Percentiles rank a stretch among this genome's conserved stretches.
Conservation (phyloP, 768 basidiomycete genomes). For the Macrolepiota fuliginosa region DNA sequence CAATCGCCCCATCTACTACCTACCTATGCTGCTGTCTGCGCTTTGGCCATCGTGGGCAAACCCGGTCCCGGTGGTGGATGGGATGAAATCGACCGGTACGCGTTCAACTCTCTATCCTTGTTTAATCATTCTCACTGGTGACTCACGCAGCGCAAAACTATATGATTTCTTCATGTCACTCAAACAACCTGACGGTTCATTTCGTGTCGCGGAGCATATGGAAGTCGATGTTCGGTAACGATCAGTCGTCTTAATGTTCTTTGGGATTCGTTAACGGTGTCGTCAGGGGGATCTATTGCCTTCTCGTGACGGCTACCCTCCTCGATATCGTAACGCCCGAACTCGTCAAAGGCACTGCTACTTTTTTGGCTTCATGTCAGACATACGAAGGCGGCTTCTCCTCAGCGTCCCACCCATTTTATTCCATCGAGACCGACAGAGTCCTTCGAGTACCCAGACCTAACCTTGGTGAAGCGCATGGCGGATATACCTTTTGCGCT, state of each 20-base stretch:
- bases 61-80: slow-evolving; percentile 77
- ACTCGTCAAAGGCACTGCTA: slow-evolving; percentile 70
- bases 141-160: slow-evolving; percentile 54
- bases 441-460: slow-evolving; percentile 54
- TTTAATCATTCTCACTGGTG: not conserved
- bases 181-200: slow-evolving; percentile 92
- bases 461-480: slow-evolving; percentile 92
- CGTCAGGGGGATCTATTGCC: slow-evolving; percentile 89
- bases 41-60: slow-evolving; percentile 78
- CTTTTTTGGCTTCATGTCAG: slow-evolving; percentile 87
- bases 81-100: slow-evolving; percentile 82
- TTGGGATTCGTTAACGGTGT: not conserved
- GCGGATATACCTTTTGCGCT: slow-evolving; percentile 95
- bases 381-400: slow-evolving; percentile 98
- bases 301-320: slow-evolving; percentile 79
- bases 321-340: slow-evolving; percentile 88
- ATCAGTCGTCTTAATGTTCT: not conserved
- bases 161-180: slow-evolving; percentile 90
- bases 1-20: slow-evolving; percentile 87
- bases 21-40: slow-evolving; percentile 84
- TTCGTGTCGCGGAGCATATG: slow-evolving; percentile 80
- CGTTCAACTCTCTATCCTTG: not conserved
- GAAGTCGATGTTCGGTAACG: slow-evolving; percentile 92
- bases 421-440: slow-evolving; percentile 27
- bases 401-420: slow-evolving; percentile 72